These are phyloP conservation scores for Exobasidium cylindrosporum DNA, from an alignment of 1,284 basidiomycete species.

Conservation along the genomic window DNA sequence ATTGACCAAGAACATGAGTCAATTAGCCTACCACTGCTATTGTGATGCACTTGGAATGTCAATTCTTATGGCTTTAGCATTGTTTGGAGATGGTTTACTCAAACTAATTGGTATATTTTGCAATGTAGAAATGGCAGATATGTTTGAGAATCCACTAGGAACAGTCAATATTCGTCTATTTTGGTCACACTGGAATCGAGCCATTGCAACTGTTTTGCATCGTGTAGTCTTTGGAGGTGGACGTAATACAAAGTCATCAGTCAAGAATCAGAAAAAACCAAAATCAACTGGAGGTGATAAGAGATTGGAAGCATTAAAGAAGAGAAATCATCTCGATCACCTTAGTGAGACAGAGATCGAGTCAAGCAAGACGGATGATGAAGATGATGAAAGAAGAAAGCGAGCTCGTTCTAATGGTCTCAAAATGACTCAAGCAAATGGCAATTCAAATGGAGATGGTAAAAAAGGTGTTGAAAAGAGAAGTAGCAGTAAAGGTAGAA, in stretches of 20 bases:
- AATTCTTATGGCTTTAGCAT: constrained; percentile 44
- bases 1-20: constrained; percentile 37
- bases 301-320: background rate
- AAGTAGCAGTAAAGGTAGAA: constrained; percentile 2
- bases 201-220: constrained; percentile 51
- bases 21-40: constrained; percentile 44
- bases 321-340: constrained; percentile 35
- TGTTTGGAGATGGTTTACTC: constrained; percentile 46
- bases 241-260: constrained; percentile 21
- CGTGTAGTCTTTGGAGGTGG: constrained; percentile 52
- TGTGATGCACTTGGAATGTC: constrained; percentile 34
- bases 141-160: constrained; percentile 52
- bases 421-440: constrained; percentile 28
- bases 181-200: constrained; percentile 55
- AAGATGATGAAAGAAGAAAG: constrained; percentile 21
- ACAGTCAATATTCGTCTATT: constrained; percentile 52
- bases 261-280: constrained; percentile 23
- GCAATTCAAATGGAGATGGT: constrained; percentile 17
- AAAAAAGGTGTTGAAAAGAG: constrained; percentile 22
- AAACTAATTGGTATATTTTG: constrained; percentile 43
- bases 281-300: background rate
- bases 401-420: constrained; percentile 21
- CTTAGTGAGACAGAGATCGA: constrained; percentile 47
- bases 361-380: constrained; percentile 37
- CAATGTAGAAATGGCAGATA: constrained; percentile 50